Base-by-base conservation (phyloP, 2,329 filamentous ascomycete species). In the Huntiella savannae region DNA sequence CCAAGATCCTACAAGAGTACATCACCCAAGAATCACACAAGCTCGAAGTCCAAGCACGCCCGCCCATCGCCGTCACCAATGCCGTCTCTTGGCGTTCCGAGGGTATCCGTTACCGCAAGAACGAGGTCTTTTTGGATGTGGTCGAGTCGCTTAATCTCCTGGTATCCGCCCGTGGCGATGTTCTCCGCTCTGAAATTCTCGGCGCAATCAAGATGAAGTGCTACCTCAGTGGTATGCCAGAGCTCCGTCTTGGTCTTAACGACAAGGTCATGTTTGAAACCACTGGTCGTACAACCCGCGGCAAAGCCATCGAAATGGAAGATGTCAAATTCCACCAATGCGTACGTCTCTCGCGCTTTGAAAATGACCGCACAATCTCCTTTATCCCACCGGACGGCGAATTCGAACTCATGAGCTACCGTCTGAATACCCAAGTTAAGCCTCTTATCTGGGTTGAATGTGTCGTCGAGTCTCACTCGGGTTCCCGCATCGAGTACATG, bases 201-300 rank as follows among this genome's bases (percentile, higher is more conserved):
- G 91, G 91, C 47, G 87, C 91, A 38, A 79, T 98, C 62, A 98
- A 98, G 68, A 95, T 98, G 91, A 98, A 98, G 66, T 98, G 91
- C 65, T 98, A 98, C 60, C 71, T 98, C 12, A 94, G 85, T 40
- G 91, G 91, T 49, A 98, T 98, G 91, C 91, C 91, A 8, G 91
- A 98, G 65, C 65, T 98, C 57, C 80, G 91, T 22, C 65, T 98
- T 43, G 91, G 91, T 4, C 66, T 98, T 59, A 98, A 98, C 67
- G 91, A 98, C 69, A 98, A 98, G 66, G 91, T 85, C 62, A 98
- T 98, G 91, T 98, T 98, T 58, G 91, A 98, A 66, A 93, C 86
- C 3, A 98, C 91, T 0, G 91, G 91, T 22, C 75, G 91, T 51
- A 85, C 88, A 12, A 96, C 88, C 36, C 70, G 91, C 57, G 91